Evolutionary conservation across 2,329 filamentous ascomycete species (phyloP), one percentile per base, ranked within the genome.

Genomic region (Colletotrichum sansevieriae): DNA sequence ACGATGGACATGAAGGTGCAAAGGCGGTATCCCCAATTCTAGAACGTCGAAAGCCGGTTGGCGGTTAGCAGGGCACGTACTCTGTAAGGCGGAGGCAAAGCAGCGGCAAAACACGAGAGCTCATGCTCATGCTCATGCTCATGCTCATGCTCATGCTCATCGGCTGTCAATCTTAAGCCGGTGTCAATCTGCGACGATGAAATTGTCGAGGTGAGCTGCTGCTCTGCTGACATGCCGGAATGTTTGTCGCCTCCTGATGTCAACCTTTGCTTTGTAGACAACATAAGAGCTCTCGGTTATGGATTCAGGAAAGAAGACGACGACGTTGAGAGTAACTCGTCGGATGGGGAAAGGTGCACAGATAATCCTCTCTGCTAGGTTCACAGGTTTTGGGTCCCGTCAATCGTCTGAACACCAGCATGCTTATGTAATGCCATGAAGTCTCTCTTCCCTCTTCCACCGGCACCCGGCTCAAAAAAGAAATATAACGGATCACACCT

Each of bases 1-100:
- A 61, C 46, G 52, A 46, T 49, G 47, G 39, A 44, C 65, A 29
- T 49, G n/a, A 46, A 49, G 62, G 22, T 41, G 47, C 25, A 59
- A 59, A 41, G 60, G 41, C 54, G 29, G 29, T 35, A 39, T 55
- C 56, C 49, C 66, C 56, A 61, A 44, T 66, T 66, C 62, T 56
- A 66, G 63, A 69, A 66, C 61, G 41, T 49, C 33, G 41, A 62
- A 37, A 35, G 49, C 65, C 41, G 46, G 61, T 64, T 64, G 60
- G 43, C 44, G 51, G 51, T 43, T 33, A 33, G 22, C 33, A 52
- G n/a, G 54, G 39, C 57, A 60, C 33, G 25, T 25, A 25, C 25
- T 25, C 25, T 25, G 57, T 61, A 59, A 39, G 35, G 35, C 58
- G 25, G 54, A 68, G 47, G 54, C 61, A 20, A 65, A 55, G 65